phyloP scores from a whole-genome alignment of 345 rosid species.

The Dovyalis caffra region DNA sequence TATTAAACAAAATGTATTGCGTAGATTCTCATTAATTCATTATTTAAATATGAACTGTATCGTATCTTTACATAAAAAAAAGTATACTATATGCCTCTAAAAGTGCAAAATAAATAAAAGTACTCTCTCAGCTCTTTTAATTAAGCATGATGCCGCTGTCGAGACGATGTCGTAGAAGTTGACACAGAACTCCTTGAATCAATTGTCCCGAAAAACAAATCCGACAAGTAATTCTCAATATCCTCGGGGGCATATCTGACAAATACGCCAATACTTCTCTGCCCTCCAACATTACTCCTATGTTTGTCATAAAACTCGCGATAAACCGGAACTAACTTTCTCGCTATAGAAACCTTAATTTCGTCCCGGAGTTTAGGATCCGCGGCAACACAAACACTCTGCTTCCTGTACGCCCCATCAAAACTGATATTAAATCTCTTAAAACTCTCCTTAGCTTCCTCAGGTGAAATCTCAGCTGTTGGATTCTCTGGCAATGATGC shows the following conservation, averaged over 20 bases:
- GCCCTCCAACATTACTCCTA: neutral
- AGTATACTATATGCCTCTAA: neutral
- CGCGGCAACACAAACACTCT: constrained; percentile 42
- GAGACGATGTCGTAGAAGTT: constrained; percentile 11
- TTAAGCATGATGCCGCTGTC: neutral
- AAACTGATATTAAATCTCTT: constrained; percentile 49
- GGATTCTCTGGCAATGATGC: constrained; percentile 46
- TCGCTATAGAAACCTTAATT: constrained; percentile 42
- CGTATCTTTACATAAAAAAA: too few species aligned
- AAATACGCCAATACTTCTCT: neutral
- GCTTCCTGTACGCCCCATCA: constrained; percentile 52
- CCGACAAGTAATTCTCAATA: constrained; percentile 29
- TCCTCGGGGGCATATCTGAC: constrained; percentile 32
- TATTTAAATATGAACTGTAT: too few species aligned
- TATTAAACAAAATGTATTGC: too few species aligned
- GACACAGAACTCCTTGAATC: constrained; percentile 2
- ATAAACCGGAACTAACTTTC: constrained; percentile 43
- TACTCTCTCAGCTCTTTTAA: neutral
- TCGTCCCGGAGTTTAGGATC: constrained; percentile 56
- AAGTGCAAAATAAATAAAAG: neutral
- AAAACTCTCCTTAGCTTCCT: constrained; percentile 41
- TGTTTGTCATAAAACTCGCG: constrained; percentile 45
- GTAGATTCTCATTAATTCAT: too few species aligned
- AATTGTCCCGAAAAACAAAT: constrained; percentile 20
- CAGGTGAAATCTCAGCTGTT: constrained; percentile 28